Evolutionary conservation across 495 filamentous ascomycete species (phyloP).

Genomic region (Penicillium malachiteum): DNA sequence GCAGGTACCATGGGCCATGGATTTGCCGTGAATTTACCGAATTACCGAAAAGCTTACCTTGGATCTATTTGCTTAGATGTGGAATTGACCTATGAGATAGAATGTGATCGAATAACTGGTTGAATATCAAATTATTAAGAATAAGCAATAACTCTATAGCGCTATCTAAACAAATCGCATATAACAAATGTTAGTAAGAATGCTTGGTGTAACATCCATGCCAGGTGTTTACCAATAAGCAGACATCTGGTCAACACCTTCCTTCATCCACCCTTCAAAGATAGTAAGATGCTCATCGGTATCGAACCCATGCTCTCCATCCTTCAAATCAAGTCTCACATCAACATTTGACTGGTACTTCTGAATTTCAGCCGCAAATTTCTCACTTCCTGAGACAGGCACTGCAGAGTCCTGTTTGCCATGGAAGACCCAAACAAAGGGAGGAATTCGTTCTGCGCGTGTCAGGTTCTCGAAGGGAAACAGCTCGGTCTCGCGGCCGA

Average conservation of each 20-base stretch:
- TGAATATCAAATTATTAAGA: too few relatives aligned
- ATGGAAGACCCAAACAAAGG: conserved; percentile 20
- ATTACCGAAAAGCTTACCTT: background rate
- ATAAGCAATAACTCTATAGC: too few relatives aligned
- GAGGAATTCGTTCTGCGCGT: background rate
- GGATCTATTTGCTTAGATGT: background rate
- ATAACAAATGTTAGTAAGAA: too few relatives aligned
- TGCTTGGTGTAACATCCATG: too few relatives aligned
- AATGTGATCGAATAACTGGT: too few relatives aligned
- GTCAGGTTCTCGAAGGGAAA: conserved; percentile 16
- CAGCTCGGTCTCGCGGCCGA: conserved; percentile 7
- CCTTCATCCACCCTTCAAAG: conserved; percentile 14
- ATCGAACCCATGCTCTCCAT: conserved; percentile 26
- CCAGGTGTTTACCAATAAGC: conserved; percentile 4
- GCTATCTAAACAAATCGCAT: too few relatives aligned
- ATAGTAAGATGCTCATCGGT: conserved; percentile 1
- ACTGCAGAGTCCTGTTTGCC: conserved; percentile 22
- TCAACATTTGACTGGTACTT: conserved; percentile 2
- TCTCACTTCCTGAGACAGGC: conserved; percentile 7
- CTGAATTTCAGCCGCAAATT: conserved; percentile 4
- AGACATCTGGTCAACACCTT: conserved; percentile 3
- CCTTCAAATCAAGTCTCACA: conserved; percentile 4
- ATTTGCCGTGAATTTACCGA: background rate
- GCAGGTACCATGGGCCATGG: too few relatives aligned
- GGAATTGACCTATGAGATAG: too few relatives aligned